These are phyloP conservation scores for Stenocarpella maydis DNA, from an alignment of 2,329 filamentous ascomycete genomes.

Conservation along the genomic window DNA sequence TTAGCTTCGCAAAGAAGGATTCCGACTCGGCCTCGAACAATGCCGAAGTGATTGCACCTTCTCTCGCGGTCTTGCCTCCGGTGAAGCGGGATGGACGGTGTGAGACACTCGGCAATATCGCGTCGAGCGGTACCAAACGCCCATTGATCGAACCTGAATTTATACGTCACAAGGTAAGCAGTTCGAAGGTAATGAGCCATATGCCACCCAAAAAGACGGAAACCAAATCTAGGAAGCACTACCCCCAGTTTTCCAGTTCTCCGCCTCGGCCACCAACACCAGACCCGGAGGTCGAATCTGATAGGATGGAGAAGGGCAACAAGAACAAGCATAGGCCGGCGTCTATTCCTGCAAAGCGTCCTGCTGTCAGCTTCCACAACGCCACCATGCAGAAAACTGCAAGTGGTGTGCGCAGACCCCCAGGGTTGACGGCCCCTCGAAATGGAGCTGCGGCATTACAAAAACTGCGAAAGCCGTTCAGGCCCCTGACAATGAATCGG, in stretches of 20 bases:
- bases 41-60: background rate
- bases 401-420: slow-evolving; percentile 53
- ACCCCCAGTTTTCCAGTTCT: slow-evolving; percentile 67
- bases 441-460: slow-evolving; percentile 59
- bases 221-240: slow-evolving; percentile 51
- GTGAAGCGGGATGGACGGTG: background rate
- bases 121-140: background rate
- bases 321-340: slow-evolving; percentile 41
- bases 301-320: slow-evolving; percentile 34
- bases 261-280: slow-evolving; percentile 49
- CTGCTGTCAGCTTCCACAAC: slow-evolving; percentile 58
- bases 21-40: background rate
- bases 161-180: slow-evolving; percentile 52
- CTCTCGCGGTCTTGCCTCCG: background rate
- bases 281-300: slow-evolving; percentile 35
- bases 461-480: slow-evolving; percentile 63
- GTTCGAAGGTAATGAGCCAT: slow-evolving; percentile 46
- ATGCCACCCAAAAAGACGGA: slow-evolving; percentile 40
- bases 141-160: slow-evolving; percentile 22
- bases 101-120: no score
- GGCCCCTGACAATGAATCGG: slow-evolving; percentile 62
- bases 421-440: slow-evolving; percentile 46
- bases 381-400: slow-evolving; percentile 53
- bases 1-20: slow-evolving; percentile 30
- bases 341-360: slow-evolving; percentile 44